These are phyloP conservation scores for Xylaria sp. DNA, from an alignment of 2,329 filamentous ascomycete species.

Conservation along the genomic window DNA sequence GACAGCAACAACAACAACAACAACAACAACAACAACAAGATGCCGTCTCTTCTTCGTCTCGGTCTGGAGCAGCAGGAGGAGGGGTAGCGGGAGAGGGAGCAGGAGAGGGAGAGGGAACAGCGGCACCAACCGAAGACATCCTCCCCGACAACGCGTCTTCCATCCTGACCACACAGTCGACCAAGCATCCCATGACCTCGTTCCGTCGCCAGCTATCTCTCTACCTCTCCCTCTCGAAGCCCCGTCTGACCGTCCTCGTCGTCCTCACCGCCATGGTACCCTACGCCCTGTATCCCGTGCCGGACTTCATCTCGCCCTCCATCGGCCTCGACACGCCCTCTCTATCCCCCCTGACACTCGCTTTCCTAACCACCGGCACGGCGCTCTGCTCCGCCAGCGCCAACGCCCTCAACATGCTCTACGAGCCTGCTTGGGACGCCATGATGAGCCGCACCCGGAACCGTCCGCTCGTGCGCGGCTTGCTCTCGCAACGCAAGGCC, in stretches of 20 bases:
- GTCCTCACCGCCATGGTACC: slow-evolving; percentile 90
- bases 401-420: slow-evolving; percentile 97
- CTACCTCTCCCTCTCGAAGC: slow-evolving; percentile 93
- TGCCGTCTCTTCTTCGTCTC: slow-evolving; percentile 8
- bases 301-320: slow-evolving; percentile 80
- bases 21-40: slow-evolving; percentile 17
- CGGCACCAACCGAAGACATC: slow-evolving; percentile 40
- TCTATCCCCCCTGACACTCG: slow-evolving; percentile 87
- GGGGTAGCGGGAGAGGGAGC: not conserved
- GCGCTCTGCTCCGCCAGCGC: slow-evolving; percentile 89
- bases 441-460: slow-evolving; percentile 95
- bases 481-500: slow-evolving; percentile 78
- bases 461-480: slow-evolving; percentile 83
- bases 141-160: slow-evolving; percentile 66
- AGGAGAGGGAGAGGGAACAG: not conserved
- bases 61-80: not conserved
- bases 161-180: slow-evolving; percentile 64
- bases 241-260: slow-evolving; percentile 89
- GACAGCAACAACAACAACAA: slow-evolving; percentile 24
- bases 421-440: slow-evolving; percentile 89
- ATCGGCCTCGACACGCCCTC: slow-evolving; percentile 75
- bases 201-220: slow-evolving; percentile 77
- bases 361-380: slow-evolving; percentile 91
- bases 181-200: slow-evolving; percentile 62
- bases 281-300: slow-evolving; percentile 93